Base-by-base conservation (phyloP, 768 basidiomycete genomes). In the Boletus edulis region DNA sequence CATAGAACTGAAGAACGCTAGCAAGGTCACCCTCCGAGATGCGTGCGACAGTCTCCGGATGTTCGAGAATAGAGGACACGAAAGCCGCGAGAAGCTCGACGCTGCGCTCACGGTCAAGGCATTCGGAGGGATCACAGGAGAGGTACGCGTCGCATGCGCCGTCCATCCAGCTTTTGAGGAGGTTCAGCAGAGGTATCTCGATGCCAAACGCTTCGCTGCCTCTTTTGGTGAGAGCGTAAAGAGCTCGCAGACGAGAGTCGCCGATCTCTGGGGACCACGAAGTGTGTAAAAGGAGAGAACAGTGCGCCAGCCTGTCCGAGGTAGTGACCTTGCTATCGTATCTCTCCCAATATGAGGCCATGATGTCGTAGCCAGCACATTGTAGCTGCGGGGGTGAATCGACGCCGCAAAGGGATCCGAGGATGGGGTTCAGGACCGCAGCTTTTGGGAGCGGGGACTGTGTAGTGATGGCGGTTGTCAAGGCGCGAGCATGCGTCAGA, bases 211-310 rank as follows among this genome's bases (percentile, higher is more conserved):
- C 78, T 44, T 87, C 83, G 3, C 72, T 62, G 7, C 86, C 87
- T 39, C 74, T 79, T 56, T 75, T 79, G 35, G 86, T 86, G 49
- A 92, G 75, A 4, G 86, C 81, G 5, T 79, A 72, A 2, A 91
- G 73, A 2, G 89, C 87, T 57, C 83, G 85, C 62, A 86, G 82
- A 18, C 85, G 79, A 2, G 81, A 74, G 59, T 89, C 87, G 78
- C 89, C 89, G 0, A 88, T 71, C 24, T 91, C 89, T n/a, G 71
- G 58, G 4, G 73, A 75, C 89, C 89, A 91, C 0, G 75, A 68
- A 2, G 68, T 71, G 4, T 73, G 64, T 3, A 82, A 71, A 65
- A 91, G 84, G 32, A 90, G 72, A 15, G 84, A 80, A 49, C 90
- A 82, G 55, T 84, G 85, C 0, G 83, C 75, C 11, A 87, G 68